A percentile compares a stretch with the other conserved stretches of the same genome.
Conservation (phyloP, 2,329 filamentous ascomycete species). For the Aspergillus sp. region DNA sequence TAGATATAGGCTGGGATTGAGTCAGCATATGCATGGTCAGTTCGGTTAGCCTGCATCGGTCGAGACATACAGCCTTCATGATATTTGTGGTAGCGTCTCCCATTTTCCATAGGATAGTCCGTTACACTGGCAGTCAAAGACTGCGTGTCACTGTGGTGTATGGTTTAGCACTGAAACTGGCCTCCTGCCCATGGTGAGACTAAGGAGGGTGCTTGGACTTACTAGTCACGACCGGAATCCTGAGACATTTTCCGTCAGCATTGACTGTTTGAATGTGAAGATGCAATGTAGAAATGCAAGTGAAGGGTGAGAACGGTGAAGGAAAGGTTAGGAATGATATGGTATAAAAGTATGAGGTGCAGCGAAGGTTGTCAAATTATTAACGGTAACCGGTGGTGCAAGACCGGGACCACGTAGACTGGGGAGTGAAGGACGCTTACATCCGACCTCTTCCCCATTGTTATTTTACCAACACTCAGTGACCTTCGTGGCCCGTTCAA, state of each 20-base stretch:
- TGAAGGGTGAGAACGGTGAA: neutral
- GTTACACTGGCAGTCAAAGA: slow-evolving; percentile 44
- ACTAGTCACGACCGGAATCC: slow-evolving; percentile 26
- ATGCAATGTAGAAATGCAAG: neutral
- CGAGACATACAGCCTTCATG: slow-evolving; percentile 41
- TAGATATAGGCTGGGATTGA: slow-evolving; percentile 38
- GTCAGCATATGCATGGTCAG: slow-evolving; percentile 13
- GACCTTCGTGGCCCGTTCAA: slow-evolving; percentile 5
- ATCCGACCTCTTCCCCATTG: slow-evolving; percentile 14
- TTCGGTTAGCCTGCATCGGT: neutral
- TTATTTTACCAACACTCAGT: slow-evolving; percentile 5
- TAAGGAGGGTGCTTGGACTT: slow-evolving; percentile 12
- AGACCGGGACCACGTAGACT: neutral
- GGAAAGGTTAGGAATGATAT: neutral
- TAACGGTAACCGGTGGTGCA: neutral
- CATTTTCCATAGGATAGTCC: slow-evolving; percentile 44
- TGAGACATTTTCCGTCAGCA: slow-evolving; percentile 23
- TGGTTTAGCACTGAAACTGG: neutral
- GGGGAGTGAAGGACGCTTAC: slow-evolving; percentile 12
- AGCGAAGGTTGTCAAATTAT: neutral
- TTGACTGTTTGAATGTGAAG: neutral
- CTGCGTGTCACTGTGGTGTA: slow-evolving; percentile 38
- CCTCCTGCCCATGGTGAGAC: neutral
- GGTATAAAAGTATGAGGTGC: neutral
- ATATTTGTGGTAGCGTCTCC: slow-evolving; percentile 45